phyloP scores from a whole-genome alignment of 805 yeast genomes.

The Priceomyces melissophilus region DNA sequence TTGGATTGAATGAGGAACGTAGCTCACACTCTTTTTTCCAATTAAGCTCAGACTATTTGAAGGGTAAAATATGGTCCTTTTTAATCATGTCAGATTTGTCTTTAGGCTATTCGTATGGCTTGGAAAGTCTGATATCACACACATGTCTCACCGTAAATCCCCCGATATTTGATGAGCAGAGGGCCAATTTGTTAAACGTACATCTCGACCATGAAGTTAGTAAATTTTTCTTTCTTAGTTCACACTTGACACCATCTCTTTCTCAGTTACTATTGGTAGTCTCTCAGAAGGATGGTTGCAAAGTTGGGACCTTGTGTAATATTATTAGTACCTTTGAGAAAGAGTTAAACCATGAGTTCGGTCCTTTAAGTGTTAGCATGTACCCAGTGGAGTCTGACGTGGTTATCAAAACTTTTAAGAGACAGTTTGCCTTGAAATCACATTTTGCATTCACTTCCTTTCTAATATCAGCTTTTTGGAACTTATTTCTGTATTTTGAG shows the following conservation, averaged over 20 bases:
- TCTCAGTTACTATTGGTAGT: not conserved
- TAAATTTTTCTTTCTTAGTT: slow-evolving; percentile 3
- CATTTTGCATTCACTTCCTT: not conserved
- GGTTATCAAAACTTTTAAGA: not conserved
- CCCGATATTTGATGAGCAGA: not conserved
- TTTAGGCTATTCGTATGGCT: slow-evolving; percentile 3
- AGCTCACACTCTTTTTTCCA: not conserved
- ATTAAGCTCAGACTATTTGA: slow-evolving; percentile 1
- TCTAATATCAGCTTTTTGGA: not conserved
- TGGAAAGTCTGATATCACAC: not conserved
- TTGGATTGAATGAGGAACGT: not conserved
- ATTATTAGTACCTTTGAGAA: not conserved
- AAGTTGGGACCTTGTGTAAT: not conserved
- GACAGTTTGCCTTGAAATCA: slow-evolving; percentile 1
- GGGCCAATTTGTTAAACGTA: not conserved
- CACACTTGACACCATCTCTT: not conserved
- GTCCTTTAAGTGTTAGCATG: not conserved
- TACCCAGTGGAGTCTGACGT: not conserved
- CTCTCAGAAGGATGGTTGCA: not conserved
- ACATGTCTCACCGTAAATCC: not conserved
- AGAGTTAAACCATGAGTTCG: not conserved
- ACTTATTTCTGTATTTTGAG: slow-evolving; percentile 1
- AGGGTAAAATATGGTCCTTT: slow-evolving; percentile 3
- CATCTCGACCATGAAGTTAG: not conserved
- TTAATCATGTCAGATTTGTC: slow-evolving; percentile 5